phyloP scores from a whole-genome alignment of 164 flowering plant genomes.

The Umbellularia californica region DNA sequence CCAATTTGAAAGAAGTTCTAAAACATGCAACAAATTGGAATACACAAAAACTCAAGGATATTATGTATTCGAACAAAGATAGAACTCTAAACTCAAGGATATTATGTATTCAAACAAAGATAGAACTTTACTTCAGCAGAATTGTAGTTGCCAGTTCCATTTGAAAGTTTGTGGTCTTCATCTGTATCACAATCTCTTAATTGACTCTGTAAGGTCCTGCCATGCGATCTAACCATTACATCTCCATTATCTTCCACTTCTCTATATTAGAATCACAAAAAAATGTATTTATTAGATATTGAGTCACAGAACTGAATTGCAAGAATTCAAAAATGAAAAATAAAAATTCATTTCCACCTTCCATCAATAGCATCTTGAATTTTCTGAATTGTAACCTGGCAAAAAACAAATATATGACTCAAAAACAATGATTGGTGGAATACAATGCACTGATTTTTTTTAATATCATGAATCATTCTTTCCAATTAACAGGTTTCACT shows the following conservation, averaged over 20 bases:
- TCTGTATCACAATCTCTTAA: conserved; percentile 36
- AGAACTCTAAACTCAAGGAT: background rate
- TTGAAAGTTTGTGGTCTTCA: conserved; percentile 13
- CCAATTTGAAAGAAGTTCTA: background rate
- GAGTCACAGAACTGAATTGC: background rate
- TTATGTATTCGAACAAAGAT: background rate
- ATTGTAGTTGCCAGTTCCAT: conserved; percentile 10
- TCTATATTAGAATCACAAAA: conserved; percentile 25
- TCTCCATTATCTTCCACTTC: conserved; percentile 46
- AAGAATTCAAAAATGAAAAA: background rate
- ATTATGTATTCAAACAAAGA: background rate
- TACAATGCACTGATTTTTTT: background rate
- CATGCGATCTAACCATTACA: conserved; percentile 21
- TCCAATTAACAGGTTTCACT: background rate
- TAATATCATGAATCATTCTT: background rate
- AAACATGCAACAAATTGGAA: background rate
- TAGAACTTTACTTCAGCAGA: conserved; percentile 43
- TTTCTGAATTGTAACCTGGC: conserved; percentile 73
- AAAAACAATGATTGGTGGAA: background rate
- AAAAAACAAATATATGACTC: conserved; percentile 7
- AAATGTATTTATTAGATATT: background rate
- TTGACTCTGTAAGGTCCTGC: conserved; percentile 37
- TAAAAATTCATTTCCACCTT: conserved; percentile 33
- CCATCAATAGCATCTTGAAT: conserved; percentile 44
- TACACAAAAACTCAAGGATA: background rate